Evolutionary conservation across 495 filamentous ascomycete genomes (phyloP), one percentile per base, ranked within the genome.

Genomic region (Rhypophila decipiens): DNA sequence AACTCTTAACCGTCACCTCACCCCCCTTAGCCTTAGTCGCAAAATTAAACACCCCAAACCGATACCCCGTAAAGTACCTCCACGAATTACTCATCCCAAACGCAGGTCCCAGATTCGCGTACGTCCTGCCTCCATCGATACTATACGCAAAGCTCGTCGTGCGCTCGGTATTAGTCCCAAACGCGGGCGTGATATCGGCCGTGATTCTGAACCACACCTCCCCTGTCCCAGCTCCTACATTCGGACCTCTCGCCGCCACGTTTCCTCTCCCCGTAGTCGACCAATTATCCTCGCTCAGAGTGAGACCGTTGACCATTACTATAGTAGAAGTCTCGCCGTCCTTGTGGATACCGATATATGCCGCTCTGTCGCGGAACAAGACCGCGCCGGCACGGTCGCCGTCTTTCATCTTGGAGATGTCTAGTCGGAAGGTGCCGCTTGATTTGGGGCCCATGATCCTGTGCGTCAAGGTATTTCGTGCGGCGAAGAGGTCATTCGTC

Each of bases 21-120:
- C 78, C 79, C 0, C 78, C 78, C 4, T 78, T 51, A 5, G 47
- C 60, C 42, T 69, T 65, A 1, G 77, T 83, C 0, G 76, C 79
- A 59, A 65, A 76, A 52, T 81, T 81, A 50, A 83, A 82, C 10
- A 80, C 69, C 0, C 63, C 78, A 55, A 65, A 83, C 9, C 76
- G 67, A 59, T 81, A 80, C 0, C 76, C 79, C 36, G 70, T 66
- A 44, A 80, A 83, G 57, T 70, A 76, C 9, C 61, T 46, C 69
- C 69, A 80, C 12, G 59, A 57, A 20, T 65, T 77, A 34, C 53
- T 69, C 64, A 80, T 52, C 5, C 54, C 44, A 24, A 67, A 74
- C 0, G 49, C 47, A 1, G 46, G 42, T 0, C 79, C 79, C 1
- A 83, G 35, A 8, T 52, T 50, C 0, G 49, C 63, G 47, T 73